Base-by-base conservation (phyloP, 2,329 filamentous ascomycete species). In the Botrytis fragariae region DNA sequence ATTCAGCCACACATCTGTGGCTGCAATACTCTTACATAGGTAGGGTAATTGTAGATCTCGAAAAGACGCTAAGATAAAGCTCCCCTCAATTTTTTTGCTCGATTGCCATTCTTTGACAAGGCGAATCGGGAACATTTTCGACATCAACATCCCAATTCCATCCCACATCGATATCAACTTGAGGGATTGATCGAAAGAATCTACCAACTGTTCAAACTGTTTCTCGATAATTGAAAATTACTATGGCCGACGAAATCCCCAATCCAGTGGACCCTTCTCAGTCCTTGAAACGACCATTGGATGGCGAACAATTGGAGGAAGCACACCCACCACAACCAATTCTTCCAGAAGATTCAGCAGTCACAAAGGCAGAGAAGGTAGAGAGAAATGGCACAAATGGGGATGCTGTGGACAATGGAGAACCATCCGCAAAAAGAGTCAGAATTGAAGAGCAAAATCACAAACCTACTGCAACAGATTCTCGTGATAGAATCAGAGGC, bases 371-470 rank as follows among this genome's bases (percentile, higher is more conserved):
- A 18, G 80, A 81, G 70, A 79, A 82, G 60, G 45, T 76, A 25
- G 79, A 77, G 60, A 74, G 74, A 69, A 77, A 78, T 63, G 74
- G 76, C 7, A 37, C 69, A 71, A 79, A 77, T 74, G 69, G 37
- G 8, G 42, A 69, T 44, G 45, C 51, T 61, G 51, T 22, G 39
- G 79, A 74, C 70, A 77, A 80, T 74, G 74, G 75, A 35, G 74
- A 74, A 32, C 54, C 62, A 20, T 54, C 60, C 35, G 75, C 62
- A 80, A 82, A 68, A 81, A 79, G 69, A 74, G 63, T 22, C 69
- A 74, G 39, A 48, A 70, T 62, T 74, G 72, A 73, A 20, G 82
- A 83, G 60, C 85, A 86, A 74, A 60, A 73, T 14, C 29, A 48
- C 29, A 62, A 51, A n/a, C 12, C 44, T 25, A 48, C 29, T 25